phyloP scores from a whole-genome alignment of 2,329 filamentous ascomycete species.

The Penicillium sp. region DNA sequence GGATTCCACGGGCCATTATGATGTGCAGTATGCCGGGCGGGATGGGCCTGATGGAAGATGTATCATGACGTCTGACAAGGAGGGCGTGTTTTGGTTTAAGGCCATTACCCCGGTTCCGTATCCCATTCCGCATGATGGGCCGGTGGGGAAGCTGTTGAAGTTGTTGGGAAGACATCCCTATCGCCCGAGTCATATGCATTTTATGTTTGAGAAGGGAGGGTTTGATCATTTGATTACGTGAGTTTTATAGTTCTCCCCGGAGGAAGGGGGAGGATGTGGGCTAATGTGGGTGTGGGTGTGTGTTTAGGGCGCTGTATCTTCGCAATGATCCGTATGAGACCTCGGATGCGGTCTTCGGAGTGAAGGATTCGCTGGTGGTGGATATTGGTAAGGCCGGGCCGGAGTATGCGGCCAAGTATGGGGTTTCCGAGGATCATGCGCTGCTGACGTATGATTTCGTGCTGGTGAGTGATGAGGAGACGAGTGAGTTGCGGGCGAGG shows the following conservation, averaged over 20 bases:
- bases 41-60: constrained; percentile 62
- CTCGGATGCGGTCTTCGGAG: constrained; percentile 76
- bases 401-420: constrained; percentile 53
- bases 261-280: too few relatives aligned
- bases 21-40: constrained; percentile 64
- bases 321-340: constrained; percentile 72
- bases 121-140: constrained; percentile 74
- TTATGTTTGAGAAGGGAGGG: constrained; percentile 74
- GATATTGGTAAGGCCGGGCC: constrained; percentile 50
- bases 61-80: constrained; percentile 58
- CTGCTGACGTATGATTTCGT: constrained; percentile 68
- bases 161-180: constrained; percentile 64
- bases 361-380: constrained; percentile 70
- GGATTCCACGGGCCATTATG: constrained; percentile 69
- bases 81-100: constrained; percentile 76
- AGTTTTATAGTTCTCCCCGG: too few relatives aligned
- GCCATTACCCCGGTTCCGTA: constrained; percentile 78
- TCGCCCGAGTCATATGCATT: constrained; percentile 71
- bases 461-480: constrained; percentile 62
- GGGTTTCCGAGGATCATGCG: constrained; percentile 54
- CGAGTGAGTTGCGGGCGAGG: constrained; percentile 55
- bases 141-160: constrained; percentile 63
- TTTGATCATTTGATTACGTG: constrained; percentile 78
- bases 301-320: constrained; percentile 65
- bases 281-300: too few relatives aligned